Evolutionary conservation across 352 stramenopile genomes (phyloP).

Genomic region (Phytophthora pistaciae): DNA sequence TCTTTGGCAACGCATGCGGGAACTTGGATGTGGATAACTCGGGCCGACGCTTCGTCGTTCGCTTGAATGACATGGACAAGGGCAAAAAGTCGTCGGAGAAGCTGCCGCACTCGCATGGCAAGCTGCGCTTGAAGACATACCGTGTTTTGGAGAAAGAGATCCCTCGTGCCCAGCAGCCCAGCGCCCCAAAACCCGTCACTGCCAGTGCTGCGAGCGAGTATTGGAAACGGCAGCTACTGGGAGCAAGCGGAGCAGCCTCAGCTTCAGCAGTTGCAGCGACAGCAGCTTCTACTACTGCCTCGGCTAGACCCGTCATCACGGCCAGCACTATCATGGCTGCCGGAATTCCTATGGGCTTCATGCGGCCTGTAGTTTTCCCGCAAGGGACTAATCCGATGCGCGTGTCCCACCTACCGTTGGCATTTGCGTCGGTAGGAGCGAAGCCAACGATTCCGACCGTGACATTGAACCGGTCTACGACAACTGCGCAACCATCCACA

Average conservation of each 20-base stretch:
- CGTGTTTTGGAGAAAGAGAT: slow-evolving; percentile 39
- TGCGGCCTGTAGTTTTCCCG: slow-evolving; percentile 31
- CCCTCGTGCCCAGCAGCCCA: not conserved
- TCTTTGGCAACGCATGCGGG: slow-evolving; percentile 71
- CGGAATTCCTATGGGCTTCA: slow-evolving; percentile 40
- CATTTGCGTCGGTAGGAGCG: slow-evolving; percentile 34
- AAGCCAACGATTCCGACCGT: slow-evolving; percentile 32
- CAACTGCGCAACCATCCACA: slow-evolving; percentile 7
- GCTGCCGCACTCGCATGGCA: slow-evolving; percentile 65
- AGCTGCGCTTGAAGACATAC: slow-evolving; percentile 54
- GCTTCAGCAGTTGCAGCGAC: not conserved
- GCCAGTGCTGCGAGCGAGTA: slow-evolving; percentile 21
- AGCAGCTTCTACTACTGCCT: not conserved
- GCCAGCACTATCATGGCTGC: slow-evolving; percentile 25
- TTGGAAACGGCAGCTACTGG: slow-evolving; percentile 25
- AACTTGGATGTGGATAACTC: slow-evolving; percentile 84
- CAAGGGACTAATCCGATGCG: slow-evolving; percentile 30
- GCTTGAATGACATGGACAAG: slow-evolving; percentile 81
- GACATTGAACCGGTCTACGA: slow-evolving; percentile 26
- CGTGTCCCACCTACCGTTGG: slow-evolving; percentile 32
- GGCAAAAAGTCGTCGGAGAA: slow-evolving; percentile 51
- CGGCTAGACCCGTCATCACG: slow-evolving; percentile 12
- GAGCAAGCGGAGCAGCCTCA: not conserved
- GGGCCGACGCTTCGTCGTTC: slow-evolving; percentile 78
- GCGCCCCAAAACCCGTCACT: not conserved